Base-by-base conservation (phyloP, 768 basidiomycete genomes). In the Phanerochaete sordida region DNA sequence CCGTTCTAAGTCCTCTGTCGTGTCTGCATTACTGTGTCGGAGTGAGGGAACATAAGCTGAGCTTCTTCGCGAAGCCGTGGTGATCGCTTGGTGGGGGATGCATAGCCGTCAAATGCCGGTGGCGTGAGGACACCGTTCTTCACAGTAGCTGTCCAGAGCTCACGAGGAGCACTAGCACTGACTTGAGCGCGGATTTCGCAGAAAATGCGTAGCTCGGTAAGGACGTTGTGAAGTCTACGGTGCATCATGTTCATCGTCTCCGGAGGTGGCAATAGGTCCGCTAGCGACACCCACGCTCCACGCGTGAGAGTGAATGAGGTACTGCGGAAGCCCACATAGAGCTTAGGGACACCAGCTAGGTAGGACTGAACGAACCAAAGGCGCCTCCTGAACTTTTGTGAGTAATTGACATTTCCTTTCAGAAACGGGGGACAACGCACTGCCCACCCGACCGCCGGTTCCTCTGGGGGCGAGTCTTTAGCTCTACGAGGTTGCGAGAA, bases 301-400 rank as follows among this genome's bases (percentile, higher is more conserved):
- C 23, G 21, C 39, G 2, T 30, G 8, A 60, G 43, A 3, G 9
- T 13, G 51, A 21, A 21, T 7, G n/a, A 2, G 37, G 44, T 6
- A 21, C 54, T 35, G 16, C 53, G 50, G 26, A 39, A 45, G 27
- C 59, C 59, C 19, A 60, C 45, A 37, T 28, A 43, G 4, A 55
- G 53, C 6, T 53, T 21, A 11, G 59, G 50, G 28, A 55, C 33
- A 30, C 52, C 59, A 26, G 53, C 53, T 11, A 60, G 59, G n/a
- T 54, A 52, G 7, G 59, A 60, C 43, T 60, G 59, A 11, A 60
- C 11, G 19, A 28, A 53, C 59, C 59, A 60, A 30, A 35, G 33
- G 6, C 33, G 53, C 54, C 16, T 47, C 24, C 19, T 39, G 13
- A 21, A 43, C 53, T 39, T 37, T 35, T 4, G 16, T 19, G 37